phyloP scores from a whole-genome alignment of 345 rosid species.

The Dovyalis caffra region DNA sequence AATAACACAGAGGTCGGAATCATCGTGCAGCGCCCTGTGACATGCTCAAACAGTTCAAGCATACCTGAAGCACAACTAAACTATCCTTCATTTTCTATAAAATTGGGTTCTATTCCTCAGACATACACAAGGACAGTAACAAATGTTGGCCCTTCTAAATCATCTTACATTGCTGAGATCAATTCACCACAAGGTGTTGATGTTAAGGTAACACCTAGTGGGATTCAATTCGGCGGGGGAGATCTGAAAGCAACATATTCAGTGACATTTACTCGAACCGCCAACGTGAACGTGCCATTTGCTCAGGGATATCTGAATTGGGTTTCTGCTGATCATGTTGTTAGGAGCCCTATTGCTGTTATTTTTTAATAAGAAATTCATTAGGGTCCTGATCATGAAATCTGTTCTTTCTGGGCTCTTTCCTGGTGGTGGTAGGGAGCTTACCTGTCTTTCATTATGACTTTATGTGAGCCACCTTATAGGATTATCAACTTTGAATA shows the following conservation, averaged over 20 bases:
- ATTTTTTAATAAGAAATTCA: background rate
- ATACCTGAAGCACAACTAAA: conserved; percentile 22
- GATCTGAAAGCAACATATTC: conserved; percentile 12
- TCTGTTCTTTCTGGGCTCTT: background rate
- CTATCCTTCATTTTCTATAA: conserved; percentile 20
- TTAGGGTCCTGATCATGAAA: background rate
- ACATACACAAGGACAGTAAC: conserved; percentile 21
- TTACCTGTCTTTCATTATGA: too few species aligned
- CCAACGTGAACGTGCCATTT: background rate
- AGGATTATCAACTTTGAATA: too few species aligned
- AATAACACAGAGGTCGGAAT: background rate
- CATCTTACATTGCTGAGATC: background rate
- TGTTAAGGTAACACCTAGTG: conserved; percentile 4
- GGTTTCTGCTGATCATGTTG: conserved; percentile 2
- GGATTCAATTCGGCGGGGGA: background rate
- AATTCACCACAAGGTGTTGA: conserved; percentile 4
- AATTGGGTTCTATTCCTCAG: conserved; percentile 6
- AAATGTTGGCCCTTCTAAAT: conserved; percentile 7
- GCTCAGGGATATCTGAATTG: conserved; percentile 18
- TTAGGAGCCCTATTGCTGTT: conserved; percentile 15
- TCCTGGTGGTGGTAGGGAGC: too few species aligned
- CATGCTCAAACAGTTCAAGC: conserved; percentile 11
- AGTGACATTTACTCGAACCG: conserved; percentile 13
- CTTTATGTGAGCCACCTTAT: too few species aligned
- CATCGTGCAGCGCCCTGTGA: background rate